Evolutionary conservation across 2,329 filamentous ascomycete genomes (phyloP), one percentile per base, ranked within the genome.

Genomic region (Paraphoma chrysanthemicola): DNA sequence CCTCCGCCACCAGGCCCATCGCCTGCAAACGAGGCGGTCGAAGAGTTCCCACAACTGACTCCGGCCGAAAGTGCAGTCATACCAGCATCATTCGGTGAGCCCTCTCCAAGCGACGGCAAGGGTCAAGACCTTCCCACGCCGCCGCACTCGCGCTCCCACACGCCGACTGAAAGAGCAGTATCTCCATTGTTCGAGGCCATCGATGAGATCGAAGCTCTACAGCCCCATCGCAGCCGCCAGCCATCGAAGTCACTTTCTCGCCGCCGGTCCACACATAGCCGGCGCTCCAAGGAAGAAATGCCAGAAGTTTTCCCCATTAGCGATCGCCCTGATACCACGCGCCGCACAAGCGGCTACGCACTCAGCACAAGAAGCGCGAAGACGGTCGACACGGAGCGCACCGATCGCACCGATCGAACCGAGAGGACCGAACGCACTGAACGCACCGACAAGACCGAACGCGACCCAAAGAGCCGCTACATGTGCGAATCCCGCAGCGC

Each of bases 401-500:
- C 62, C 1, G 70, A 70, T 14, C 59, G 54, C 2, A 62, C 56
- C 3, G 60, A 66, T 16, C 59, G 57, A 18, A 54, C 57, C 33
- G 57, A 56, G 16, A 31, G 54, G 17, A 67, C 57, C 14, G 48
- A 59, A 14, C n/a, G 53, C 6, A 58, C 56, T 6, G 59, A 66
- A 16, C 61, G 59, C 23, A 42, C 39, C 10, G 39, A 70, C 44
- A 68, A 66, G 45, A 56, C 60, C 39, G 62, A 57, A 31, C 55
- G 60, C 12, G 69, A 68, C 18, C 56, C 63, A 2, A 71, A 67
- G 44, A 70, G 64, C 42, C 60, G 69, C 28, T 75, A 75, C 50
- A 59, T 70, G 64, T 72, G 69, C 53, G 72, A 77, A 50, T 70
- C 69, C 42, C 67, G 73, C 18, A 77, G 75, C 46, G 75, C 75